These are phyloP conservation scores for Mortierella sp. DNA, from an alignment of 371 early-diverging fungal genomes.

Conservation along the genomic window DNA sequence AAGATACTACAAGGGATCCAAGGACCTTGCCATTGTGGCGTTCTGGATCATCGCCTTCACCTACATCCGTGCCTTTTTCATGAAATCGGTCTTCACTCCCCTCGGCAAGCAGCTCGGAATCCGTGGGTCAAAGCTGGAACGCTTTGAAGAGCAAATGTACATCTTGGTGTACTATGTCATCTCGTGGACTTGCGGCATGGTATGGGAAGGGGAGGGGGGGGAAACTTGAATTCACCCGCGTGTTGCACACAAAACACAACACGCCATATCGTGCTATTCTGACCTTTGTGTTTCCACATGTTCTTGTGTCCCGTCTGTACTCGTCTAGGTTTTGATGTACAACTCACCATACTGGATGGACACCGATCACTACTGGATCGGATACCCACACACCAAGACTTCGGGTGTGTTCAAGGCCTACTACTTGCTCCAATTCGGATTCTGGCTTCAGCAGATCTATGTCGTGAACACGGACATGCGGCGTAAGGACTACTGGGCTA, in stretches of 20 bases:
- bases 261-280: no score
- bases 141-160: constrained; percentile 75
- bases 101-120: constrained; percentile 64
- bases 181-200: constrained; percentile 76
- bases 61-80: constrained; percentile 68
- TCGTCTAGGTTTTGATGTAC: constrained; percentile 61
- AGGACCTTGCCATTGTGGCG: constrained; percentile 69
- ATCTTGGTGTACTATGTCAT: constrained; percentile 61
- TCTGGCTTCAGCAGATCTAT: constrained; percentile 85
- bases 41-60: constrained; percentile 80
- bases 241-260: no score
- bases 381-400: constrained; percentile 74
- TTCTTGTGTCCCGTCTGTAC: neutral
- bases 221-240: no score
- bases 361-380: constrained; percentile 75
- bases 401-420: constrained; percentile 70
- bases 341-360: constrained; percentile 79
- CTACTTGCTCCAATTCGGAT: constrained; percentile 81
- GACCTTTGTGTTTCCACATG: constrained; percentile 3
- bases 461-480: constrained; percentile 80
- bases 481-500: constrained; percentile 82
- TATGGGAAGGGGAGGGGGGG: no score
- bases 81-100: constrained; percentile 70
- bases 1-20: constrained; percentile 51
- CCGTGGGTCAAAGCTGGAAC: constrained; percentile 63